Conservation (phyloP, 768 basidiomycete species). For the Cyathus striatus region DNA sequence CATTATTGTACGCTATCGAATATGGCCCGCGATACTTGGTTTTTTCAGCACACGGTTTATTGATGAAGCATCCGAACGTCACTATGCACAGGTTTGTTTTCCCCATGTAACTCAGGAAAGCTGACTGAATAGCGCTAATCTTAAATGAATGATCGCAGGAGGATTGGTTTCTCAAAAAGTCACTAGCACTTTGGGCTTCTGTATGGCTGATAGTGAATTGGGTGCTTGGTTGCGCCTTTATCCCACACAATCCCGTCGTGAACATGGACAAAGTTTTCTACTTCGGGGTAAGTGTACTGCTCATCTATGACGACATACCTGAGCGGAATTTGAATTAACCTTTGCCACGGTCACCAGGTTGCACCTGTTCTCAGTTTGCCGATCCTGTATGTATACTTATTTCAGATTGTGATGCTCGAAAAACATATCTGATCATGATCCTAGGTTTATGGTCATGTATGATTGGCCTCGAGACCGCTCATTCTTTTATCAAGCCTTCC, state of each 20-base stretch:
- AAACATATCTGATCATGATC: too few species aligned
- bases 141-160: constrained; percentile 45
- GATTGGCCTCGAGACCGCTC: constrained; percentile 66
- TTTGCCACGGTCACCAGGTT: too few species aligned
- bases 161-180: constrained; percentile 69
- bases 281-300: constrained; percentile 34
- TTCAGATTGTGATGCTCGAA: neutral
- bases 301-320: neutral
- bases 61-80: constrained; percentile 45
- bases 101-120: too few species aligned
- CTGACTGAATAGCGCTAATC: too few species aligned
- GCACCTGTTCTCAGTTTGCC: constrained; percentile 59
- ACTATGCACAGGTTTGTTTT: constrained; percentile 35
- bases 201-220: constrained; percentile 67
- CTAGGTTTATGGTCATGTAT: constrained; percentile 55
- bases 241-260: constrained; percentile 33
- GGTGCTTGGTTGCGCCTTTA: constrained; percentile 54
- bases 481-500: constrained; percentile 55
- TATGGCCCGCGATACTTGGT: constrained; percentile 48
- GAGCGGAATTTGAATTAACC: neutral
- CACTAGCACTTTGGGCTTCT: constrained; percentile 57
- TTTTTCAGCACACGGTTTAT: constrained; percentile 61
- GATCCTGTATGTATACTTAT: constrained; percentile 33
- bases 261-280: constrained; percentile 58
- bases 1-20: constrained; percentile 48